Evolutionary conservation across 2,329 filamentous ascomycete genomes (phyloP), one percentile per base, ranked within the genome.

Genomic region (Proliferodiscus dingleyae): DNA sequence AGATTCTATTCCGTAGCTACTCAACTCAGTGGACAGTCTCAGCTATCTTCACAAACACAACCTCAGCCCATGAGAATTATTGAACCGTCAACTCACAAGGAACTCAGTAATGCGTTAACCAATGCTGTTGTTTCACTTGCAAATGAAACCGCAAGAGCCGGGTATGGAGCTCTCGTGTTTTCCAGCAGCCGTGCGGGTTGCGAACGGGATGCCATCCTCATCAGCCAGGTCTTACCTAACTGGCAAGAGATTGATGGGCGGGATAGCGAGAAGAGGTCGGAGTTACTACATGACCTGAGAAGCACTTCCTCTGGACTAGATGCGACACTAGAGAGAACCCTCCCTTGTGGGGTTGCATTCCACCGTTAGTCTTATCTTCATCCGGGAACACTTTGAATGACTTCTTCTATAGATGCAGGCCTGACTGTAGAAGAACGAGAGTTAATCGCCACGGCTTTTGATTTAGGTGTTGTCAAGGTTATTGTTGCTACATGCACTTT

Each of bases 401-500:
- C 28, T 46, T 10, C 37, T 30, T 9, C 26, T 37, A 9, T 15
- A 50, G 64, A 81, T 68, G 81, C 81, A 37, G 81, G 81, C 10
- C 72, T 90, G 56, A 89, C 85, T 0, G 81, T 76, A 0, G 86
- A 90, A 64, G 86, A 90, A 61, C 75, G 85, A 39, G 84, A 88
- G 39, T 66, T 89, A 6, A 75, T 89, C 43, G 80, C 85, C 2
- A 74, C 73, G 28, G 84, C 84, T 10, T 89, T 88, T 53, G 85
- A 89, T 59, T 64, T 68, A 30, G 84, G 85, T 1, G 69, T 76
- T 4, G 61, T 89, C 15, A 83, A 83, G 54, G 78, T 88, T 1
- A 81, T 87, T 42, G 80, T 88, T 13, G 86, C 86, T 29, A 90
- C 86, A 2, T 89, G 85, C 57, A 88, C 84, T 60, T 73, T 90